Conservation (phyloP, 2,329 filamentous ascomycete genomes). For the Fusarium proliferatum region DNA sequence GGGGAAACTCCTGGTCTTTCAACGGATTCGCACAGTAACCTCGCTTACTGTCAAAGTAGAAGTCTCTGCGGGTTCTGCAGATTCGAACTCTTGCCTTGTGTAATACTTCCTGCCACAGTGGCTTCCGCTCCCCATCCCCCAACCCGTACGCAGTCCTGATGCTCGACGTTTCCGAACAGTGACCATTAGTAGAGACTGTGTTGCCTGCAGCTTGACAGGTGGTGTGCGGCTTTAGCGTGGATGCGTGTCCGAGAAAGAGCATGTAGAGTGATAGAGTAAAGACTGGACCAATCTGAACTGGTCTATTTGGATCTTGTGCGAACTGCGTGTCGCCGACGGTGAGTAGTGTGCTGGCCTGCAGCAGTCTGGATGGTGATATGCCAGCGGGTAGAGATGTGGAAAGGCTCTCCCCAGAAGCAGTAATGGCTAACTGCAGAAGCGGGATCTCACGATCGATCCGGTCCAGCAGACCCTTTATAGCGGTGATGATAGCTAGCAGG, state of each 20-base stretch:
- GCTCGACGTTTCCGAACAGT: not conserved
- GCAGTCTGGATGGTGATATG: constrained; percentile 87
- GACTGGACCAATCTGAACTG: constrained; percentile 85
- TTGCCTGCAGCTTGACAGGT: not conserved
- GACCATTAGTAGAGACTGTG: not conserved
- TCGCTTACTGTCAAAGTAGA: constrained; percentile 34
- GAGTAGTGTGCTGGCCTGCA: constrained; percentile 93
- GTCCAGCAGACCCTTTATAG: constrained; percentile 79
- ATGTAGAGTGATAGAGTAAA: constrained; percentile 94
- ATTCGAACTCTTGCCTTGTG: constrained; percentile 91
- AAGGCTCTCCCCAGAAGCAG: constrained; percentile 88
- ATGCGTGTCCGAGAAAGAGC: constrained; percentile 85
- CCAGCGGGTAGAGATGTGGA: constrained; percentile 82
- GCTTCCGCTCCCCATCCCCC: constrained; percentile 61
- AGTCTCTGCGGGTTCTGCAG: constrained; percentile 68
- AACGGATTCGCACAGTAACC: constrained; percentile 24
- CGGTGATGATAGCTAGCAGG: constrained; percentile 74
- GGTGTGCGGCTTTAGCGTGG: constrained; percentile 35
- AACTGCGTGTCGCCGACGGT: constrained; percentile 89
- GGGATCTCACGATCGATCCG: constrained; percentile 93
- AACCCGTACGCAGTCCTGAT: constrained; percentile 42
- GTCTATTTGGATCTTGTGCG: constrained; percentile 67
- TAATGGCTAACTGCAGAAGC: constrained; percentile 91
- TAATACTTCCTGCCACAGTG: constrained; percentile 95
- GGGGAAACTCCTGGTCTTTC: not conserved